Percentiles rank a stretch among this genome's conserved stretches.
These are phyloP conservation scores for Cadophora sp. DNA, from an alignment of 2,329 filamentous ascomycete genomes.

Conservation along the genomic window DNA sequence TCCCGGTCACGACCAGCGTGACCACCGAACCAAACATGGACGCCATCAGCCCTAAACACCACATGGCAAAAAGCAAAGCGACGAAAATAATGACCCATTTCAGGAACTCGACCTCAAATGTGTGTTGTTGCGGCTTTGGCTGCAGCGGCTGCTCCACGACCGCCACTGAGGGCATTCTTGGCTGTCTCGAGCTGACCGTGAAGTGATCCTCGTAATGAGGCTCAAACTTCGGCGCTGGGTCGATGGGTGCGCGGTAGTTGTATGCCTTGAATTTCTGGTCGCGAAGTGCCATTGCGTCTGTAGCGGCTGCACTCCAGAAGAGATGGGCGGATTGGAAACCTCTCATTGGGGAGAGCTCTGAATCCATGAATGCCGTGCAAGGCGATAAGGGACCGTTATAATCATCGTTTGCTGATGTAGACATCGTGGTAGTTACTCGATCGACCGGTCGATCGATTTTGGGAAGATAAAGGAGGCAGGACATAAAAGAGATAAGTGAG, in stretches of 20 bases:
- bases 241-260: not conserved
- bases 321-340: not conserved
- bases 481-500: not conserved
- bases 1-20: not conserved
- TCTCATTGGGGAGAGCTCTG: not conserved
- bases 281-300: not conserved
- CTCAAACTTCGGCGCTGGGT: not conserved
- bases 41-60: not conserved
- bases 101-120: not conserved
- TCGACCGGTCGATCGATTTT: no score
- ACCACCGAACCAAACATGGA: not conserved
- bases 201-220: not conserved
- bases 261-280: conserved; percentile 2
- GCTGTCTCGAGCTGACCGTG: not conserved
- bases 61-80: not conserved
- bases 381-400: not conserved
- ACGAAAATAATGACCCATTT: not conserved
- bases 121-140: not conserved
- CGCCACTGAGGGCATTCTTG: not conserved
- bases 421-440: not conserved
- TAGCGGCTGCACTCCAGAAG: not conserved
- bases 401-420: not conserved
- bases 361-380: not conserved
- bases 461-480: not conserved
- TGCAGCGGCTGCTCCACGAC: not conserved